Base-by-base conservation (phyloP, 306 rosid species). In the Delonix regia region DNA sequence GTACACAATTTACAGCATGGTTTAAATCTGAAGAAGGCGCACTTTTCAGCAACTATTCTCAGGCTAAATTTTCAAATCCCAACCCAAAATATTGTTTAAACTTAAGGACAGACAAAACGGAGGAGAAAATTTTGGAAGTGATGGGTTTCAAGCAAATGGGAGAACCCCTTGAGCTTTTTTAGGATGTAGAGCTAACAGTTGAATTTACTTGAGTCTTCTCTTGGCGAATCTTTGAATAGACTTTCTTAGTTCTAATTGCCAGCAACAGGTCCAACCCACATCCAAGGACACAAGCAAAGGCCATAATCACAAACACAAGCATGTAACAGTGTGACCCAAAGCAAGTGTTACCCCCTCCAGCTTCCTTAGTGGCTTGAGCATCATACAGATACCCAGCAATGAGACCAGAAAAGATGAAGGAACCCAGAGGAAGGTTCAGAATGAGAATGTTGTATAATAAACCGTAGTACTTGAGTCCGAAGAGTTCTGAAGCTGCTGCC, bases 401-500 rank as follows among this genome's bases (percentile, higher is more conserved):
- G 16, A 84, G 82, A 47, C 84, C 79, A 55, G 87, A 84, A 57
- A 84, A 84, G 7, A 84, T 4, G 85, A 84, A 80, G 6, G 84
- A 84, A 39, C 84, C 85, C 10, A 80, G 64, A 1, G 87, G 85
- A 34, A 84, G 85, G 45, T 84, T 84, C 47, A 81, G 85, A 42
- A 77, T 80, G 34, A 85, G 78, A 12, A 84, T 81, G 71, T 84
- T 84, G 74, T 80, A 80, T 10, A 76, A 36, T 51, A 84, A 67
- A 24, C 88, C 88, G 41, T 81, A 81, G 78, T 77, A 84, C 74
- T 77, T 84, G 1, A 84, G 80, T 6, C 83, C 88, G 68, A 81
- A 80, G 41, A 81, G 39, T 53, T 80, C 85, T 71, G 88, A 84
- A 59, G 83, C 82, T 56, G 73, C 56, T 57, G 87, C 76, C 22